These are phyloP conservation scores for Quaeritorhiza haematococci DNA, from an alignment of 371 early-diverging fungal species.

Conservation along the genomic window DNA sequence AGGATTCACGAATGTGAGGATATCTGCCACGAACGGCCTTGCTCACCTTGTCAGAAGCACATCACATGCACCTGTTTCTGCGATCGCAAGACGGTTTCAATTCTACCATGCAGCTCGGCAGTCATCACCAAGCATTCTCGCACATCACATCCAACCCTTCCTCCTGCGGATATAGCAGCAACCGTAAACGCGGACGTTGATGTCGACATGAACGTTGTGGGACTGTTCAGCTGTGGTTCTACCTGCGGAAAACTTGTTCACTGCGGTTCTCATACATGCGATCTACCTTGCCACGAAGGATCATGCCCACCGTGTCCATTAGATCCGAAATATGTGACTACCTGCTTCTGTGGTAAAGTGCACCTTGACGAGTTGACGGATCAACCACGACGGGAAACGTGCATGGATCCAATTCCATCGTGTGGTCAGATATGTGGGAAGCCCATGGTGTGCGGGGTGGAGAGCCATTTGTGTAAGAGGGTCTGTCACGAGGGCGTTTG, in stretches of 20 bases:
- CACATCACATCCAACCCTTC: too few relatives aligned
- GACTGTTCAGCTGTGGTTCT: background rate
- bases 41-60: background rate
- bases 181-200: background rate
- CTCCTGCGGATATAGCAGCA: too few relatives aligned
- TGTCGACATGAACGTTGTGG: too few relatives aligned
- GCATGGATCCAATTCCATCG: slow-evolving; percentile 11
- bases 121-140: too few relatives aligned
- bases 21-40: slow-evolving; percentile 8
- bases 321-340: background rate
- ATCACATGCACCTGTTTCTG: slow-evolving; percentile 2
- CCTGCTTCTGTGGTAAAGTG: slow-evolving; percentile 8
- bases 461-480: slow-evolving; percentile 2
- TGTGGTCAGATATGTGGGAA: slow-evolving; percentile 6
- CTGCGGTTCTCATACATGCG: slow-evolving; percentile 9
- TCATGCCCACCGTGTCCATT: slow-evolving; percentile 1
- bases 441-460: slow-evolving; percentile 6
- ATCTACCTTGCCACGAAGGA: slow-evolving; percentile 6
- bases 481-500: background rate
- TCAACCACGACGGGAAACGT: background rate
- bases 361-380: background rate
- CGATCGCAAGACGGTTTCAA: too few relatives aligned
- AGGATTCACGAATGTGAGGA: background rate
- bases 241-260: slow-evolving; percentile 2
- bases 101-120: too few relatives aligned